Evolutionary conservation across 1,284 basidiomycete genomes (phyloP).

Genomic region (Testicularia cyperi): DNA sequence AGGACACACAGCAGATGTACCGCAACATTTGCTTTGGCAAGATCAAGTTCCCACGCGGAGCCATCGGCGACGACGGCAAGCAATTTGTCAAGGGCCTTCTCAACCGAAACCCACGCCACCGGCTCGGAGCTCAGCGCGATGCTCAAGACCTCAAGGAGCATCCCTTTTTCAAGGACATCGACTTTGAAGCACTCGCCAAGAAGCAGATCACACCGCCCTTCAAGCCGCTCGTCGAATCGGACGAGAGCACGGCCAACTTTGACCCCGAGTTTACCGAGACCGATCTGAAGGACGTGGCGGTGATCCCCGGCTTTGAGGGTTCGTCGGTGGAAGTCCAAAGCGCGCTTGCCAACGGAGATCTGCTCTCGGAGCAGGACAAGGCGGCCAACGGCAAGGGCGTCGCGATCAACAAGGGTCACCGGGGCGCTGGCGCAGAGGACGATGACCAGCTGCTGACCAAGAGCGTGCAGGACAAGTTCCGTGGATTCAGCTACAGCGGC

Average conservation of each 20-base stretch:
- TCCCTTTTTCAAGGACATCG: slow-evolving; percentile 84
- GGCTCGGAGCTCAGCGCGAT: slow-evolving; percentile 85
- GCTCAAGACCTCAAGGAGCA: slow-evolving; percentile 94
- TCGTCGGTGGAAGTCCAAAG: slow-evolving; percentile 19
- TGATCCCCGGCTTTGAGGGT: slow-evolving; percentile 51
- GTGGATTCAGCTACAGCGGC: slow-evolving; percentile 58
- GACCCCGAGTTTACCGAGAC: slow-evolving; percentile 95
- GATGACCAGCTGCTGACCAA: slow-evolving; percentile 44
- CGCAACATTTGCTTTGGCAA: slow-evolving; percentile 96
- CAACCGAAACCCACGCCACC: slow-evolving; percentile 95
- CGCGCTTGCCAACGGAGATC: slow-evolving; percentile 18
- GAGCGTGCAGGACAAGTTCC: slow-evolving; percentile 58
- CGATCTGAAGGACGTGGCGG: slow-evolving; percentile 65
- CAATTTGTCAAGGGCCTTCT: slow-evolving; percentile 98
- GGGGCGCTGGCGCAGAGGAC: slow-evolving; percentile 21
- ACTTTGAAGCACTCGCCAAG: slow-evolving; percentile 66
- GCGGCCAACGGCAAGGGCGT: slow-evolving; percentile 23
- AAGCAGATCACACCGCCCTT: slow-evolving; percentile 96
- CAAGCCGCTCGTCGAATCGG: slow-evolving; percentile 95
- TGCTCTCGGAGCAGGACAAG: slow-evolving; percentile 7
- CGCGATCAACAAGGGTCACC: slow-evolving; percentile 25
- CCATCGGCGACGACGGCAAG: slow-evolving; percentile 96
- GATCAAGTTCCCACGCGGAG: slow-evolving; percentile 95
- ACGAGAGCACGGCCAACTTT: slow-evolving; percentile 96
- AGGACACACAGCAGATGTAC: slow-evolving; percentile 99